These are phyloP conservation scores for Ascocoryne sarcoides DNA, from an alignment of 2,329 filamentous ascomycete species.

Conservation along the genomic window DNA sequence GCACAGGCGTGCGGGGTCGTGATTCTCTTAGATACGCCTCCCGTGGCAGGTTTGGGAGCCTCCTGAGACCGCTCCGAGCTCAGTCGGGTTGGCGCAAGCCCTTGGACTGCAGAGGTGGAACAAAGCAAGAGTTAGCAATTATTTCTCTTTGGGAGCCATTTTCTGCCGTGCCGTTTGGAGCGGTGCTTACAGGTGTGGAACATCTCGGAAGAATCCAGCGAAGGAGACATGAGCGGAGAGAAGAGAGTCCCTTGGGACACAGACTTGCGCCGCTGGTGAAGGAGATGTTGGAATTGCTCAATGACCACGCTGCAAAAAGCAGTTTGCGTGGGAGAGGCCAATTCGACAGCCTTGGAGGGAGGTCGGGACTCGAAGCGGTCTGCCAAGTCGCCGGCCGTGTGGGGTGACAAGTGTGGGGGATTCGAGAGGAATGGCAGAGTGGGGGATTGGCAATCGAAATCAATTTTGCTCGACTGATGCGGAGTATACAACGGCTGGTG, in stretches of 20 bases:
- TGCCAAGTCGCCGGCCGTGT: background rate
- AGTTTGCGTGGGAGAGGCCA: background rate
- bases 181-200: constrained; percentile 28
- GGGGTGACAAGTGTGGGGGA: no score
- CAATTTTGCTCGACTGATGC: no score
- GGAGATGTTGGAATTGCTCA: background rate
- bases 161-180: no score
- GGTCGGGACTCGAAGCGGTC: background rate
- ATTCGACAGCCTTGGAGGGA: background rate
- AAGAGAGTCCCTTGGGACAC: background rate
- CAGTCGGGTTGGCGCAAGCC: constrained; percentile 23
- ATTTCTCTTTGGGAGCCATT: no score
- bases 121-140: constrained; percentile 7
- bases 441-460: no score
- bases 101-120: constrained; percentile 24
- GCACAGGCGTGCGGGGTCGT: constrained; percentile 59
- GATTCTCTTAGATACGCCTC: constrained; percentile 39
- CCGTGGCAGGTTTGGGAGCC: constrained; percentile 26
- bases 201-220: constrained; percentile 24
- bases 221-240: constrained; percentile 21
- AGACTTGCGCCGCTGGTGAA: background rate
- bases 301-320: background rate
- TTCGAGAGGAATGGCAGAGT: no score
- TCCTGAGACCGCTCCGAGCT: constrained; percentile 22
- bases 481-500: no score